Base-by-base conservation (phyloP, 495 filamentous ascomycete genomes). In the Penicillium steckii region DNA sequence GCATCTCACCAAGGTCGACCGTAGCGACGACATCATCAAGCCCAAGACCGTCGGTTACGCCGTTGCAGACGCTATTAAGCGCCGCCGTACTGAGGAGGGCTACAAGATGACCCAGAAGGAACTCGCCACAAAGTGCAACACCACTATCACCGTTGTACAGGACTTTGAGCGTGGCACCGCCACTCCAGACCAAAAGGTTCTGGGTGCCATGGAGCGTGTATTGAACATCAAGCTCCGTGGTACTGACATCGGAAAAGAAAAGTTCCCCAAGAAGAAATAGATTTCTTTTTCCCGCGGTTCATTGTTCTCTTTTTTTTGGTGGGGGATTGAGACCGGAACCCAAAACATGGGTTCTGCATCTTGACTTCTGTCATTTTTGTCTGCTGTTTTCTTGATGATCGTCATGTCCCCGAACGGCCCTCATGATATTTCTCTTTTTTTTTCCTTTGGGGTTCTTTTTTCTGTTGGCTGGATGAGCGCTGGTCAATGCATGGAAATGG, bases 1-100 rank as follows among this genome's bases (percentile, higher is more conserved):
- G 73, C 91, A 88, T 66, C 80, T 97, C 46, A 97, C 94, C 38
- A 99, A 97, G 80, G 91, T 99, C 68, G 94, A 97, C 81, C 94
- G 94, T 61, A 83, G 85, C 70, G 95, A 97, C 80, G 94, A 97
- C 69, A 96, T 97, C 75, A 84, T 97, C 70, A 95, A 95, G 77
- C 91, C 91, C 60, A 92, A 91, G 72, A 96, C 90, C 47, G 80
- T 97, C 43, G 90, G 91, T 60, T 68, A 74, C 54, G 76, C 82
- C 45, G 90, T 97, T 53, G 91, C 87, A 54, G 81, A 87, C 51
- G 90, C 86, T 21, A 96, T 98, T 81, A 80, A 82, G 59, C 78
- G 81, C 62, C 81, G 83, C 50, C 85, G 90, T 32, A 88, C 75
- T 77, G 88, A 84, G 64, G 85, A 84, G 52, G 76, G 75, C 49